Conservation (phyloP, 768 basidiomycete species). For the Russula griseocarnosa region DNA sequence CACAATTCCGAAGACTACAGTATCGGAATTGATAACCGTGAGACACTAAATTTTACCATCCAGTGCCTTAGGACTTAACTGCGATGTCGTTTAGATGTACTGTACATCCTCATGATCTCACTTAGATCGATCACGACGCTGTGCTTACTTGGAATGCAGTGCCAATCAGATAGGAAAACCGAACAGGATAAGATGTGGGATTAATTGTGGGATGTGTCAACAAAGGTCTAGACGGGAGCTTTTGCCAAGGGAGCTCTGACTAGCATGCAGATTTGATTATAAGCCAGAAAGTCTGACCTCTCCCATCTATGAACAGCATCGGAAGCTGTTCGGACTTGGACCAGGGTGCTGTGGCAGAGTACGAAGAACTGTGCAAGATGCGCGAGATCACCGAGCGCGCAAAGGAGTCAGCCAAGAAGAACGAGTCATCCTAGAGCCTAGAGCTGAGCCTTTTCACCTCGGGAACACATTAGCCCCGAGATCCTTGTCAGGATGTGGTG, state of each 20-base stretch:
- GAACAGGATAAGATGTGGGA: background rate
- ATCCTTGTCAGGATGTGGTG: background rate
- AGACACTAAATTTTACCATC: background rate
- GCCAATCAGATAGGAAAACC: background rate
- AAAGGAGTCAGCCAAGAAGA: slow-evolving; percentile 90
- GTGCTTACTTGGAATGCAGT: background rate
- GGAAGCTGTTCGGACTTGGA: slow-evolving; percentile 68
- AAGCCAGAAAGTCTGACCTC: background rate
- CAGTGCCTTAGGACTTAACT: background rate
- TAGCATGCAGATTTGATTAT: too few relatives aligned
- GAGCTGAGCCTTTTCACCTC: background rate
- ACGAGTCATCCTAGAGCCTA: slow-evolving; percentile 51
- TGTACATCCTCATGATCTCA: background rate
- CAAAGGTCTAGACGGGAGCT: background rate
- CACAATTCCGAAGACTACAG: background rate
- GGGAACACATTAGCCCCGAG: background rate
- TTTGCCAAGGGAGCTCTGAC: background rate
- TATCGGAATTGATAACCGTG: background rate
- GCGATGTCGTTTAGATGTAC: background rate
- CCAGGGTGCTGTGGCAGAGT: slow-evolving; percentile 75
- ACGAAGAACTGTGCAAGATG: slow-evolving; percentile 31
- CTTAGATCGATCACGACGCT: slow-evolving; percentile 5
- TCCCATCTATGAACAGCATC: background rate
- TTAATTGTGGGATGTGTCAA: background rate
- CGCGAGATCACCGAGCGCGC: slow-evolving; percentile 79